These are phyloP conservation scores for Lachnellula hyalina DNA, from an alignment of 2,329 filamentous ascomycete species.

Conservation along the genomic window DNA sequence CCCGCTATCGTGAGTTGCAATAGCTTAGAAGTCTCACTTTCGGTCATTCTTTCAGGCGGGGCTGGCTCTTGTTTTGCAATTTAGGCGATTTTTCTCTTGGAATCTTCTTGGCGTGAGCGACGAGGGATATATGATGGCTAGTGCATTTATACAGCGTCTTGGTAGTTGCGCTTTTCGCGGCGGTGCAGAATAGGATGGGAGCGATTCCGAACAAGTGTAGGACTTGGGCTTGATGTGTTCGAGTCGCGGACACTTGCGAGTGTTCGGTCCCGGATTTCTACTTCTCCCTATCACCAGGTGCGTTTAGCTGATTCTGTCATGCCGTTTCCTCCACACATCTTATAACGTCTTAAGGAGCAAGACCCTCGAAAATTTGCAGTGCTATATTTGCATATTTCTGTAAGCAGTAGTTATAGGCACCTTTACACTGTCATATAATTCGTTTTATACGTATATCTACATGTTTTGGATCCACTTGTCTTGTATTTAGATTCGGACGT, in stretches of 20 bases:
- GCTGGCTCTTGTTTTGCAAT: neutral
- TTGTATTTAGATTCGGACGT: neutral
- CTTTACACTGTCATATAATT: neutral
- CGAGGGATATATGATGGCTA: conserved; percentile 4
- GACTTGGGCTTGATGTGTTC: neutral
- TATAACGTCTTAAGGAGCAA: neutral
- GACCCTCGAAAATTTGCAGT: neutral
- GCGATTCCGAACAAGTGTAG: neutral
- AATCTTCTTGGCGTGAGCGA: conserved; percentile 1
- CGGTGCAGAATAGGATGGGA: neutral
- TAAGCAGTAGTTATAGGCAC: neutral
- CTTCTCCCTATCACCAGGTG: neutral
- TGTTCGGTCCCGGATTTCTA: neutral
- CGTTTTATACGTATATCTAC: neutral
- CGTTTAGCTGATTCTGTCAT: neutral
- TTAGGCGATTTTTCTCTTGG: neutral
- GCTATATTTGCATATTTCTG: neutral
- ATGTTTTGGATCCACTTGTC: neutral
- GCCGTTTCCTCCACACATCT: neutral
- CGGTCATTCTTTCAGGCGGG: no score
- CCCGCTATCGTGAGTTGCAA: no score
- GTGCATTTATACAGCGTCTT: conserved; percentile 6
- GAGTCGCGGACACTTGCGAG: neutral
- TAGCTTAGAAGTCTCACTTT: no score
- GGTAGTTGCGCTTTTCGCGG: conserved; percentile 1